Conservation (phyloP, 108 stramenopile genomes). For the Cylindrotheca closterium region DNA sequence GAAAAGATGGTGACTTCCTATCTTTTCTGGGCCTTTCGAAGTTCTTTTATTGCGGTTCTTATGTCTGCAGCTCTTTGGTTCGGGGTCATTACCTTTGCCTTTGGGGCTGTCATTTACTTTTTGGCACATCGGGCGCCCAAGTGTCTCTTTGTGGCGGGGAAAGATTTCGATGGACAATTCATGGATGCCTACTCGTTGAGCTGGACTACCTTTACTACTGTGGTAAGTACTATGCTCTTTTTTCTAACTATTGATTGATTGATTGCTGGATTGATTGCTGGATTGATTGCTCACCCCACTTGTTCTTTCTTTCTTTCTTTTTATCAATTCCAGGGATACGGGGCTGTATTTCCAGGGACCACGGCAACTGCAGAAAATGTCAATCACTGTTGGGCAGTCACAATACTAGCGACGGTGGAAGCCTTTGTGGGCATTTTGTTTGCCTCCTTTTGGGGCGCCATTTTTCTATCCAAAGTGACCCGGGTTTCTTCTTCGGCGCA, state of each 20-base stretch:
- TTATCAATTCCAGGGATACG: constrained; percentile 32
- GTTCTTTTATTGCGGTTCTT: constrained; percentile 25
- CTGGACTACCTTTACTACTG: constrained; percentile 61
- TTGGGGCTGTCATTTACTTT: constrained; percentile 22
- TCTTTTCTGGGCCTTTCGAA: constrained; percentile 49
- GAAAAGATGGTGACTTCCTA: constrained; percentile 18
- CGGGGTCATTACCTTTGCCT: constrained; percentile 21
- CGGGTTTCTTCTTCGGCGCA: constrained; percentile 57
- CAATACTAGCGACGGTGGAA: constrained; percentile 52
- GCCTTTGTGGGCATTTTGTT: constrained; percentile 69
- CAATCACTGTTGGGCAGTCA: constrained; percentile 43
- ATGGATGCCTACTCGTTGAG: constrained; percentile 48
- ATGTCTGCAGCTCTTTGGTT: constrained; percentile 25
- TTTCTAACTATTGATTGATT: neutral
- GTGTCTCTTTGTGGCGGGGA: constrained; percentile 35
- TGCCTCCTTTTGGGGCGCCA: constrained; percentile 61
- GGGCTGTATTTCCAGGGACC: constrained; percentile 37
- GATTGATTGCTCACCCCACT: too few relatives aligned
- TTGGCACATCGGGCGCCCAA: constrained; percentile 17
- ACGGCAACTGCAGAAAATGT: constrained; percentile 18
- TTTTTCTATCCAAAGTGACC: constrained; percentile 76
- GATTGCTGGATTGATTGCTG: too few relatives aligned
- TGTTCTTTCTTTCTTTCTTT: neutral
- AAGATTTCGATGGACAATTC: constrained; percentile 31
- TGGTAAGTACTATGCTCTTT: constrained; percentile 18